Evolutionary conservation across 805 yeast species (phyloP), one percentile per base, ranked within the genome.

Genomic region (Ogataea ramenticola): DNA sequence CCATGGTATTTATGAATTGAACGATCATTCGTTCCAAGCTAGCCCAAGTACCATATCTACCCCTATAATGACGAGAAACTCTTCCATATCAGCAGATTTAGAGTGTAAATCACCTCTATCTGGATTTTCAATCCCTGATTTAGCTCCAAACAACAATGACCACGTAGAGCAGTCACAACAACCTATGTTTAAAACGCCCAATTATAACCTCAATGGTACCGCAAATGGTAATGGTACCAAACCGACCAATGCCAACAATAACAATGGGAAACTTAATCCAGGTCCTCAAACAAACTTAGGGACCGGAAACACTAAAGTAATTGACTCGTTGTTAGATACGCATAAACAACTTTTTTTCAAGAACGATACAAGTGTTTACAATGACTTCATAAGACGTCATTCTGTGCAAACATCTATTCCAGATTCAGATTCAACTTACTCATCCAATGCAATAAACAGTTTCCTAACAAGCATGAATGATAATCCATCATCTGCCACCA

Each of bases 301-400:
- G 3, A 37, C 31, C 10, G 31, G 27, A 15, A 20, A 22, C 15
- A 19, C n/a, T 8, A 32, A 10, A 11, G 39, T 36, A 26, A 36
- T 50, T 12, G 52, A 46, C 15, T 46, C 40, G 7, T 39, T 56
- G 20, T 39, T 56, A 33, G 45, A 48, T 21, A 42, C 53, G 2
- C 58, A 57, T 31, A 47, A 45, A 36, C 46, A 49, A 26, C 44
- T 58, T 3, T 57, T 54, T 24, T 40, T 35, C 21, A 49, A 45
- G n/a, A 39, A 36, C 9, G 40, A 41, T 20, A 34, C 30, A 10
- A 15, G 27, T 15, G 30, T 37, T 12, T 26, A 17, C 16, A 21
- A 30, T 10, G 37, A 40, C 20, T 22, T 21, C 16, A 17, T 36
- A 7, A 24, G 43, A 33, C 43, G 49, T 14, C 41, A 42, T 32